These are phyloP conservation scores for Tylopilus plumbeoviolaceoides DNA, from an alignment of 768 basidiomycete species.

Conservation along the genomic window DNA sequence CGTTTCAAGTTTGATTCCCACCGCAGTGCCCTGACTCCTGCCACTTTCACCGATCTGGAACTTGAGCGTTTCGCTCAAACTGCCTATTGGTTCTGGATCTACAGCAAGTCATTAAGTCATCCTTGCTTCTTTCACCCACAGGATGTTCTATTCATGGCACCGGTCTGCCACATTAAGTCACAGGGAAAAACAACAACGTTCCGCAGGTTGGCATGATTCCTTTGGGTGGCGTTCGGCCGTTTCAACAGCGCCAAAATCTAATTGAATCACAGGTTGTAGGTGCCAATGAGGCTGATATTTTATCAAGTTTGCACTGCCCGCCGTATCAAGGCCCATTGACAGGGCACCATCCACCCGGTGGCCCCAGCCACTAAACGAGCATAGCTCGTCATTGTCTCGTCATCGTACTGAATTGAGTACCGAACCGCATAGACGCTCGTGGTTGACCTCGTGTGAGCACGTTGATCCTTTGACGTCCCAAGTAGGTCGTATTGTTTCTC, in stretches of 20 bases:
- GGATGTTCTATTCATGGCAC: neutral
- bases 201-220: neutral
- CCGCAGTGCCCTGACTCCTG: neutral
- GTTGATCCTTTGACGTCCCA: neutral
- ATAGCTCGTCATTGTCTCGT: neutral
- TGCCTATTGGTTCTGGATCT: neutral
- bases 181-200: neutral
- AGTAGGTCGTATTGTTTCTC: neutral
- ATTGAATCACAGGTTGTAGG: neutral
- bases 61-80: neutral
- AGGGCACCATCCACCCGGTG: too few relatives aligned
- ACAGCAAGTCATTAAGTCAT: slow-evolving; percentile 3
- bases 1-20: slow-evolving; percentile 34
- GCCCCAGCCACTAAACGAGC: neutral
- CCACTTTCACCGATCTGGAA: neutral
- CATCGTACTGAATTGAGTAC: slow-evolving; percentile 1
- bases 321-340: neutral
- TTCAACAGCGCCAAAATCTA: neutral
- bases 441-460: neutral
- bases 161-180: neutral
- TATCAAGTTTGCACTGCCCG: neutral
- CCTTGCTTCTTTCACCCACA: neutral
- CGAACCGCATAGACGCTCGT: neutral
- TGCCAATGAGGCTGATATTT: neutral
- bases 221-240: neutral